A percentile compares a stretch with the other conserved stretches of the same genome.
Conservation (phyloP, 345 rosid species). For the Populus simonii region DNA sequence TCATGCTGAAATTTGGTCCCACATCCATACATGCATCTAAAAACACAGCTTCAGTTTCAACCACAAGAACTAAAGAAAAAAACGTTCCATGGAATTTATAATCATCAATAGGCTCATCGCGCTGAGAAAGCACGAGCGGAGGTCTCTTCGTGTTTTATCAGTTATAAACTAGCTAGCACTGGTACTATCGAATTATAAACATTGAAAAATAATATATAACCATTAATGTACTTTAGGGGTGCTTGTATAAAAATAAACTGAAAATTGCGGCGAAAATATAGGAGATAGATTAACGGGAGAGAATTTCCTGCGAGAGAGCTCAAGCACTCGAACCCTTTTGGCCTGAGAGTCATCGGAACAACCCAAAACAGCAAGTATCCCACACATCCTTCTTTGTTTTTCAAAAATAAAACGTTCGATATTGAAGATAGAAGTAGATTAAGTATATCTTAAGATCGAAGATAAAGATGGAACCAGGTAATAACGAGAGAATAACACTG, state of each 20-base stretch:
- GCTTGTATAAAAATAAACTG: neutral
- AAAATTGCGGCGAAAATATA: neutral
- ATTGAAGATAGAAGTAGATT: neutral
- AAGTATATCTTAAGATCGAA: neutral
- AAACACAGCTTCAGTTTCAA: neutral
- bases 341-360: slow-evolving; percentile 93
- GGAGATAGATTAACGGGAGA: neutral
- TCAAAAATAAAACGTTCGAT: neutral
- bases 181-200: neutral
- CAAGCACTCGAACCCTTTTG: slow-evolving; percentile 90
- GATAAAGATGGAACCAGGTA: neutral
- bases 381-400: slow-evolving; percentile 56
- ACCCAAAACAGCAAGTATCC: slow-evolving; percentile 90
- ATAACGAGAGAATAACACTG: neutral
- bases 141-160: neutral
- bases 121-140: neutral
- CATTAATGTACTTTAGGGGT: no score
- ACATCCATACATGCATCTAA: neutral
- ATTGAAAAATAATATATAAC: neutral
- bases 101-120: neutral
- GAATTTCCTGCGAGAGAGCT: slow-evolving; percentile 94
- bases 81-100: no score
- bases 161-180: neutral
- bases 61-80: no score
- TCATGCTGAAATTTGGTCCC: slow-evolving; percentile 4